Percentiles rank a stretch among this genome's conserved stretches.
These are phyloP conservation scores for Maudiozyma barnettii DNA, from an alignment of 805 yeast genomes.

Conservation along the genomic window DNA sequence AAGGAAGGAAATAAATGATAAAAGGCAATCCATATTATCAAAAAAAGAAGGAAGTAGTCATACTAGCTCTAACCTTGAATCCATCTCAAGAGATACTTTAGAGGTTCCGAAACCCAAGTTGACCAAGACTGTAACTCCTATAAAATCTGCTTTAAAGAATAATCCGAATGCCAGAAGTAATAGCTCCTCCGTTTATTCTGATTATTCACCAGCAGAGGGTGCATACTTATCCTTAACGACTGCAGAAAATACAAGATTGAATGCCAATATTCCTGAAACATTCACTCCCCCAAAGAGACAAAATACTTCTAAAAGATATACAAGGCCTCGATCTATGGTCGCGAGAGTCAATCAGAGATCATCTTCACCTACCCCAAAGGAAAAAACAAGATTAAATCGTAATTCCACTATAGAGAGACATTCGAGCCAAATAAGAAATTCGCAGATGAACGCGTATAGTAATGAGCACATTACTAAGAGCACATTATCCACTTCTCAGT, in stretches of 20 bases:
- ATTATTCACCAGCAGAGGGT: slow-evolving; percentile 41
- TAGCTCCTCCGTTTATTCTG: slow-evolving; percentile 12
- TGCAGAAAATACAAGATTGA: slow-evolving; percentile 68
- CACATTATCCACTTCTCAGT: background rate
- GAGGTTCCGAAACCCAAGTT: slow-evolving; percentile 3
- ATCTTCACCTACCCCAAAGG: slow-evolving; percentile 11
- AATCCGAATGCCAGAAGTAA: slow-evolving; percentile 15
- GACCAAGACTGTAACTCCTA: slow-evolving; percentile 29
- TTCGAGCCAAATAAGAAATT: background rate
- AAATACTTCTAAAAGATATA: slow-evolving; percentile 5
- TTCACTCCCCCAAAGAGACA: slow-evolving; percentile 4
- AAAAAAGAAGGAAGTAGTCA: background rate
- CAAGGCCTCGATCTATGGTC: slow-evolving; percentile 20
- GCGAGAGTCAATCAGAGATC: slow-evolving; percentile 5
- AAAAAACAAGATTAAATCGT: slow-evolving; percentile 7
- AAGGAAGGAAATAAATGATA: background rate
- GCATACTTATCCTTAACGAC: slow-evolving; percentile 64
- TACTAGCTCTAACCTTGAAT: background rate
- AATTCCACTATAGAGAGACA: slow-evolving; percentile 4
- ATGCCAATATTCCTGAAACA: slow-evolving; percentile 46
- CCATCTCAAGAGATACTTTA: background rate
- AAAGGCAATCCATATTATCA: background rate
- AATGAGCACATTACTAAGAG: background rate
- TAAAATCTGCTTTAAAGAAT: slow-evolving; percentile 35
- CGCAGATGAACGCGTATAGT: background rate